These are phyloP conservation scores for Geotrichum fermentans DNA, from an alignment of 1,139 yeast genomes.

Conservation along the genomic window DNA sequence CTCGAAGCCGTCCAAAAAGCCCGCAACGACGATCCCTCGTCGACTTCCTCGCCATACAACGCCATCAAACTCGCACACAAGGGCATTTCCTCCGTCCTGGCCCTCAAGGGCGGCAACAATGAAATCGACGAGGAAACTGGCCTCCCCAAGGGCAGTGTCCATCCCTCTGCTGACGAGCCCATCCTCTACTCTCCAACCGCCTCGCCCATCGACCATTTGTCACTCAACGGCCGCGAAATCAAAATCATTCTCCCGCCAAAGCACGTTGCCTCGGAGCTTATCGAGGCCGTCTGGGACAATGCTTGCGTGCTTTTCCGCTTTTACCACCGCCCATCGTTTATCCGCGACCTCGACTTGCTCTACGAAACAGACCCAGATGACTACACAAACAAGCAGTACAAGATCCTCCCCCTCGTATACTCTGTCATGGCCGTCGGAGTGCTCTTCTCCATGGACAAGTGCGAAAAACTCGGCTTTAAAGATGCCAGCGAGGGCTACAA, in stretches of 20 bases:
- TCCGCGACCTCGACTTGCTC: slow-evolving; percentile 52
- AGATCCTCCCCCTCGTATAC: slow-evolving; percentile 73
- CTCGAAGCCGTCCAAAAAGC: slow-evolving; percentile 26
- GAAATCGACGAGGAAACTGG: slow-evolving; percentile 21
- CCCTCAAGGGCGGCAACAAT: slow-evolving; percentile 12
- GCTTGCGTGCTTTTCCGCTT: slow-evolving; percentile 82
- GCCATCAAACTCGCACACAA: slow-evolving; percentile 16
- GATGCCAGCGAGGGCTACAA: slow-evolving; percentile 64
- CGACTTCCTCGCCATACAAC: slow-evolving; percentile 8
- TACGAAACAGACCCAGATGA: slow-evolving; percentile 64
- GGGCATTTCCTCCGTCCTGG: slow-evolving; percentile 9
- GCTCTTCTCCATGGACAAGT: slow-evolving; percentile 48
- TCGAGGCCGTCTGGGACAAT: slow-evolving; percentile 76
- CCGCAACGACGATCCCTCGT: slow-evolving; percentile 11
- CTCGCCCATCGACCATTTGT: slow-evolving; percentile 4
- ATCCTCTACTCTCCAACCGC: slow-evolving; percentile 16
- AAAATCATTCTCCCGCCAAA: slow-evolving; percentile 72
- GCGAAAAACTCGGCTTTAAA: slow-evolving; percentile 40
- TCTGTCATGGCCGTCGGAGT: slow-evolving; percentile 71
- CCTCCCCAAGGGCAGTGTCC: slow-evolving; percentile 17
- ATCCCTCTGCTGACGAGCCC: neutral
- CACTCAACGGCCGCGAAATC: slow-evolving; percentile 33
- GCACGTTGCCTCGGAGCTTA: slow-evolving; percentile 63
- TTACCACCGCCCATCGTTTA: slow-evolving; percentile 76
- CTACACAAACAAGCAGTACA: slow-evolving; percentile 68